These are phyloP conservation scores for Auriscalpium vulgare DNA, from an alignment of 768 basidiomycete genomes.

Conservation along the genomic window DNA sequence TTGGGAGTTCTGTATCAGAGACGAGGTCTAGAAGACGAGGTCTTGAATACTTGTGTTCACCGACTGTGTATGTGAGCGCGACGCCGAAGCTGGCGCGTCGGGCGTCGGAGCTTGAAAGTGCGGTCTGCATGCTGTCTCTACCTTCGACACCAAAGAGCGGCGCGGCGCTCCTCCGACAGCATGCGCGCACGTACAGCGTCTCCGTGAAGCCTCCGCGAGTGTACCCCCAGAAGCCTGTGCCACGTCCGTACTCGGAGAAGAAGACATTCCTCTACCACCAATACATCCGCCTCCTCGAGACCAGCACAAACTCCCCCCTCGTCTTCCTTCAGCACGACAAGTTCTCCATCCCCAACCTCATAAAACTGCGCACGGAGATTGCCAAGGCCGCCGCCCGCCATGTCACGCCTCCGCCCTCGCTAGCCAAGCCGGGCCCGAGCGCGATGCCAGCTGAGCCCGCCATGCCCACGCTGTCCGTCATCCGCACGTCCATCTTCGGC, in stretches of 20 bases:
- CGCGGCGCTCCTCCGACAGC: conserved; percentile 1
- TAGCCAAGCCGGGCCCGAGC: conserved; percentile 19
- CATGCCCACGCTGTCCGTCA: conserved; percentile 52
- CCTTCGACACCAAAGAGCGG: background rate
- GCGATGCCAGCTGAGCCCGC: conserved; percentile 15
- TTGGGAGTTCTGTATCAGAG: conserved; percentile 72
- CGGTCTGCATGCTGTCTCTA: background rate
- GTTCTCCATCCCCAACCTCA: conserved; percentile 60
- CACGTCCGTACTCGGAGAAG: conserved; percentile 69
- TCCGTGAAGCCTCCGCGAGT: conserved; percentile 44
- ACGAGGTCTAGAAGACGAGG: conserved; percentile 6
- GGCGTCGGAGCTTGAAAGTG: background rate
- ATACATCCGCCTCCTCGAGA: conserved; percentile 64
- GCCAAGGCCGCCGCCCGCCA: conserved; percentile 36
- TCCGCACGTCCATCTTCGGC: conserved; percentile 75
- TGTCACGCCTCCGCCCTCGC: conserved; percentile 26
- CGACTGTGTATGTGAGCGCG: too few species aligned
- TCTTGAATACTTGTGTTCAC: too few species aligned
- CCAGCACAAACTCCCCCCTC: conserved; percentile 49
- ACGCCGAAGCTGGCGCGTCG: too few species aligned
- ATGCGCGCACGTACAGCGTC: conserved; percentile 24
- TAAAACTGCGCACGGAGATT: conserved; percentile 64
- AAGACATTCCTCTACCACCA: conserved; percentile 78
- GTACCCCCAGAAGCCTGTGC: conserved; percentile 44
- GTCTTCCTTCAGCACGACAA: conserved; percentile 75